Evolutionary conservation across 441 rosid genomes (phyloP).

Genomic region (Rhodomyrtus psidioides): DNA sequence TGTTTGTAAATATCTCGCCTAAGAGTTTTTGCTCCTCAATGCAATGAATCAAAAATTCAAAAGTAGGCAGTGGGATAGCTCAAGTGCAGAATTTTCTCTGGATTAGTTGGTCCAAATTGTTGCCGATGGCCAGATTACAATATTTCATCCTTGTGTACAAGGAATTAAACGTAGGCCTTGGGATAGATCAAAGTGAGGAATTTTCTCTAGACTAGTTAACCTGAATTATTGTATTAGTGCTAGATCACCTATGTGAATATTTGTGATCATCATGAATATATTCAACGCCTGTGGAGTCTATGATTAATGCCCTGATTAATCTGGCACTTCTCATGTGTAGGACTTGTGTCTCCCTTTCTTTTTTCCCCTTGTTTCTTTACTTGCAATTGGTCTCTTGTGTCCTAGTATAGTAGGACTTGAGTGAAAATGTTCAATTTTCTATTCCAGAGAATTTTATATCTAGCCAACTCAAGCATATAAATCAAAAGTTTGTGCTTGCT

Average conservation of each 20-base stretch:
- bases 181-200: not conserved
- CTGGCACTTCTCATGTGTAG: not conserved
- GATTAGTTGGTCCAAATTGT: not conserved
- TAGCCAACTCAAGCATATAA: not conserved
- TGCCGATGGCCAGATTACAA: not conserved
- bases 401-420: not conserved
- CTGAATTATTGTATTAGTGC: not conserved
- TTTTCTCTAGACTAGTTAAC: not conserved
- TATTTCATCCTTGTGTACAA: not conserved
- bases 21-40: not conserved
- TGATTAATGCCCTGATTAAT: not conserved
- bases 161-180: not conserved
- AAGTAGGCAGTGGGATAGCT: not conserved
- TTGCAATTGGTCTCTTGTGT: not conserved
- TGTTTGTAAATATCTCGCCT: not conserved
- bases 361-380: not conserved
- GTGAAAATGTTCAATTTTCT: not conserved
- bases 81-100: not conserved
- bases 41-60: not conserved
- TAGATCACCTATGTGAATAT: not conserved
- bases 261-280: not conserved
- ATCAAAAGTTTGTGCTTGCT: not conserved
- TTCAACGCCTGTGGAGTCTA: not conserved
- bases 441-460: not conserved
- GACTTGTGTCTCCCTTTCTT: not conserved